Evolutionary conservation across 1,139 yeast species (phyloP).

Genomic region (Sugiyamaella xylanicola): DNA sequence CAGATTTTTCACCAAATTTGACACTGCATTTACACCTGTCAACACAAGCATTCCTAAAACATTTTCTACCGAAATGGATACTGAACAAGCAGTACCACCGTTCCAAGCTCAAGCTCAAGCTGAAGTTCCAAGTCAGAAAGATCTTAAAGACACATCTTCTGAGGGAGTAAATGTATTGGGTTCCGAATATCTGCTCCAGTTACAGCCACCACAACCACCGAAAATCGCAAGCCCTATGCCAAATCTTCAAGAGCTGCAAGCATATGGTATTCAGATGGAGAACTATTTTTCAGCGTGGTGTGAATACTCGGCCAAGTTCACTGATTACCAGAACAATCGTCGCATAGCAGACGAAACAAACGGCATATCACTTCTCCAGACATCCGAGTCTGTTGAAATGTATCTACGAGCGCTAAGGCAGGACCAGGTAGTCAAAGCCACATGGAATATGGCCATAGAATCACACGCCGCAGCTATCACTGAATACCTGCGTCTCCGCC

Average conservation of each 20-base stretch:
- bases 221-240: conserved; percentile 1
- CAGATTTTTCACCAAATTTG: conserved; percentile 5
- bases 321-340: conserved; percentile 36
- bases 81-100: conserved; percentile 7
- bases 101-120: conserved; percentile 21
- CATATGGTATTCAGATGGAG: conserved; percentile 27
- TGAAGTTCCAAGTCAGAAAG: conserved; percentile 6
- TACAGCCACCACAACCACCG: conserved; percentile 20
- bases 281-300: conserved; percentile 35
- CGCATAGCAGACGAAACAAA: conserved; percentile 35
- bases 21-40: conserved; percentile 24
- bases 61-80: background rate
- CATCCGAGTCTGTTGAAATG: conserved; percentile 27
- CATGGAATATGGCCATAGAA: conserved; percentile 29
- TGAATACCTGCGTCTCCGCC: conserved; percentile 22
- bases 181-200: no score
- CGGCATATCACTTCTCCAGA: conserved; percentile 30
- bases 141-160: no score
- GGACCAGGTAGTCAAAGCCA: conserved; percentile 35
- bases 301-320: conserved; percentile 34
- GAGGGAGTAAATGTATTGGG: no score
- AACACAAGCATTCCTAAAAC: conserved; percentile 20
- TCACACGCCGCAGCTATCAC: conserved; percentile 33
- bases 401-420: conserved; percentile 38
- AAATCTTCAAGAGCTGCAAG: conserved; percentile 17